Evolutionary conservation across 495 filamentous ascomycete species (phyloP).

Genomic region (Xylaria scruposa): DNA sequence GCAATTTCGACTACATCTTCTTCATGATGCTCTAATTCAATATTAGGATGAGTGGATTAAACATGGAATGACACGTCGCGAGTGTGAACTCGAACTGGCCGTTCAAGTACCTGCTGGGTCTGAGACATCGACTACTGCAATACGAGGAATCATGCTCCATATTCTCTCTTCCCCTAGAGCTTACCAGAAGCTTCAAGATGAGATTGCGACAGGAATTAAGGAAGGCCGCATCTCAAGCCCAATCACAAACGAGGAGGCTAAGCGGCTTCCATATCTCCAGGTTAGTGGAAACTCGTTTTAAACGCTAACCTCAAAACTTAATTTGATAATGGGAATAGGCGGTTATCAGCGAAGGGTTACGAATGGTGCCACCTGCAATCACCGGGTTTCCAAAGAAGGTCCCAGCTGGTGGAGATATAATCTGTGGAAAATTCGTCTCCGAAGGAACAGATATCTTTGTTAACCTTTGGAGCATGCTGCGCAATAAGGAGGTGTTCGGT

Average conservation of each 20-base stretch:
- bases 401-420: constrained; percentile 58
- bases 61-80: constrained; percentile 38
- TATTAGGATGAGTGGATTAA: constrained; percentile 44
- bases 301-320: constrained; percentile 36
- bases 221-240: constrained; percentile 42
- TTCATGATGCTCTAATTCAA: background rate
- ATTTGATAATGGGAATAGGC: constrained; percentile 38
- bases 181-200: constrained; percentile 61
- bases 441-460: constrained; percentile 59
- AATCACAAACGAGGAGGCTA: constrained; percentile 49
- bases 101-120: constrained; percentile 60
- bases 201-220: constrained; percentile 53
- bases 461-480: constrained; percentile 47
- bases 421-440: constrained; percentile 57
- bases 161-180: constrained; percentile 50
- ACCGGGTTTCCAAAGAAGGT: constrained; percentile 50
- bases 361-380: constrained; percentile 49
- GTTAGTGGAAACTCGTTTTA: constrained; percentile 18
- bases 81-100: constrained; percentile 44
- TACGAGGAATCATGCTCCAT: constrained; percentile 60
- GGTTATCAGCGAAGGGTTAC: constrained; percentile 58
- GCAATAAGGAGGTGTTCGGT: constrained; percentile 53
- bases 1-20: background rate
- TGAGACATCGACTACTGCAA: constrained; percentile 66
- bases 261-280: constrained; percentile 50